Base-by-base conservation (phyloP, 345 rosid species). In the Linum usitatissimum region DNA sequence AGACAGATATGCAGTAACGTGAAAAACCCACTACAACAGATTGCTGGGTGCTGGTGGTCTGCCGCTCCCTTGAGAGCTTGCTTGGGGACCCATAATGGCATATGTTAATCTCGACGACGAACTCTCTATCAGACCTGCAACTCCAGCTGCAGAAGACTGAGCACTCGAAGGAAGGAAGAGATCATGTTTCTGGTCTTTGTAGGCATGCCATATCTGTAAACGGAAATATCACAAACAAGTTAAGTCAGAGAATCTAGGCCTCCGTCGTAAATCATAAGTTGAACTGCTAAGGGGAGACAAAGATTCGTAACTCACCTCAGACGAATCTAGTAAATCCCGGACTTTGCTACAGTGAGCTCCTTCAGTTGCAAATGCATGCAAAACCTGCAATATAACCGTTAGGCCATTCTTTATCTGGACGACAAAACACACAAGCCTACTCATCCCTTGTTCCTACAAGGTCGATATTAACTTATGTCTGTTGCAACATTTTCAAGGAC, bases 141-240 rank as follows among this genome's bases (percentile, higher is more conserved):
- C 90, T 65, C 99, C 99, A 0, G 95, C 97, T 36, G 87, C 85
- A 0, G 98, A 90, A 28, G 96, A 90, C 66, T 93, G 96, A 4
- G 89, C 96, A 64, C 79, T 93, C 54, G 97, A 86, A 48, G 97
- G 99, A 51, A 93, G 90, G 82, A 93, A 90, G 39, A 93, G 89
- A 72, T 93, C 99, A 31, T 93, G 99, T 67, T 83, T 93, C 84
- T 93, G 99, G 79, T 90, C 97, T 72, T 93, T 90, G 65, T 93
- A 93, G 5, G 96, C 99, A 30, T 87, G 64, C 99, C 99, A 93
- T 8, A 90, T 96, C 99, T 93, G 75, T 60, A 63, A 62, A 62
- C 55, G 9, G 15, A 45, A 45, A 45, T 45, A 34, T 34, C 6
- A 13, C 15, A 3, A 45, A 42, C 0, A 42, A 5, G 49, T 45